phyloP scores from a whole-genome alignment of 352 stramenopile genomes.

The Plasmopara halstedii region DNA sequence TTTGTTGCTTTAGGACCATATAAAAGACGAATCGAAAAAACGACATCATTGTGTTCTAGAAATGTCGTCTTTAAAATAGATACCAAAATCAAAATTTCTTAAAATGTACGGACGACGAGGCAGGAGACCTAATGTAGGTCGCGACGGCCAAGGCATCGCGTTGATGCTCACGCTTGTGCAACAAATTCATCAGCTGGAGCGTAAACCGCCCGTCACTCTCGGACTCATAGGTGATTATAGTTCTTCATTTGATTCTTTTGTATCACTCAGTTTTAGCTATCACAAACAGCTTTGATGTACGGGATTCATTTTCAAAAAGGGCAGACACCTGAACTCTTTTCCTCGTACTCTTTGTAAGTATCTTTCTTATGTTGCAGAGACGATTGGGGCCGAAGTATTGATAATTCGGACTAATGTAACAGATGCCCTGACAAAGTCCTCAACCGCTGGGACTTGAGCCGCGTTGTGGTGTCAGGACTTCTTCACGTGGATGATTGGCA shows the following conservation, averaged over 20 bases:
- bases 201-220: constrained; percentile 48
- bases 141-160: constrained; percentile 19
- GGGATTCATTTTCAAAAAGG: constrained; percentile 47
- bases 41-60: too few species aligned
- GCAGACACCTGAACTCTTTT: constrained; percentile 27
- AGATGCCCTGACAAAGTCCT: constrained; percentile 70
- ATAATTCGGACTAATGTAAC: not conserved
- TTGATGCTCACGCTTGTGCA: constrained; percentile 43
- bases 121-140: constrained; percentile 18
- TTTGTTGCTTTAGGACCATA: too few species aligned
- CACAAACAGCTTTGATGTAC: constrained; percentile 41
- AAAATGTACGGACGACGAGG: constrained; percentile 22
- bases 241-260: too few species aligned
- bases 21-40: too few species aligned
- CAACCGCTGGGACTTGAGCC: constrained; percentile 26
- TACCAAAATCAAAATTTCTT: too few species aligned
- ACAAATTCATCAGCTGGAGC: constrained; percentile 38
- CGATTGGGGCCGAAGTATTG: not conserved
- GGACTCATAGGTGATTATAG: constrained; percentile 50
- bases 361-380: not conserved
- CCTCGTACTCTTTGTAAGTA: constrained; percentile 37
- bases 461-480: constrained; percentile 67
- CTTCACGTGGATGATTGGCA: constrained; percentile 85
- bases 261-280: too few species aligned
- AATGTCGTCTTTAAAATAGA: too few species aligned